Percentiles rank a stretch among this genome's conserved stretches.
Evolutionary conservation across 2,329 filamentous ascomycete genomes (phyloP).

Genomic region (Fusarium verrucosum): DNA sequence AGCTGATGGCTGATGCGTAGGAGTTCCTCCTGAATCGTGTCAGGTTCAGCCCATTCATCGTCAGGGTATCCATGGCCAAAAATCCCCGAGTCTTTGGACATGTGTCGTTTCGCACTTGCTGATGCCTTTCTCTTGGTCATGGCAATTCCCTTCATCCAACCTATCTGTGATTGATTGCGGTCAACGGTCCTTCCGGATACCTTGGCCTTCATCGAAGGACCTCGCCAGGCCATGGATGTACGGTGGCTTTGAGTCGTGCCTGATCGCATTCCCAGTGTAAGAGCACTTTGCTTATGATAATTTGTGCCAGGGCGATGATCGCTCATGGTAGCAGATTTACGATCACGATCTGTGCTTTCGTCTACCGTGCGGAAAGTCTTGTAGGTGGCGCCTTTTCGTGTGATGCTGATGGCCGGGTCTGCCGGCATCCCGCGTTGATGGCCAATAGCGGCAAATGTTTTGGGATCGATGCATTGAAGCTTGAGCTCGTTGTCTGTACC

Average conservation of each 20-base stretch:
- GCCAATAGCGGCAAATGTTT: conserved; percentile 73
- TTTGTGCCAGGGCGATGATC: conserved; percentile 61
- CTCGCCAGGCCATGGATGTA: conserved; percentile 58
- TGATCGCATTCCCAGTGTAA: conserved; percentile 57
- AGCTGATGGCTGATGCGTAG: conserved; percentile 69
- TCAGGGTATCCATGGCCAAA: conserved; percentile 63
- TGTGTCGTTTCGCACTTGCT: conserved; percentile 55
- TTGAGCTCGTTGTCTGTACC: conserved; percentile 85
- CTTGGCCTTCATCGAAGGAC: conserved; percentile 68
- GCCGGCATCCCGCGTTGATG: conserved; percentile 75
- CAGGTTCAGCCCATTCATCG: conserved; percentile 68
- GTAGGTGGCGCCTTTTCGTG: conserved; percentile 85
- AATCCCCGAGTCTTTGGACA: conserved; percentile 62
- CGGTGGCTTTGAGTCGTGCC: conserved; percentile 44
- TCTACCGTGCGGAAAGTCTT: conserved; percentile 83
- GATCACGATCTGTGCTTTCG: conserved; percentile 65
- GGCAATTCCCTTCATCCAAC: conserved; percentile 75
- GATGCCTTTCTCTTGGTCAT: conserved; percentile 66
- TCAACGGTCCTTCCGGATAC: conserved; percentile 55
- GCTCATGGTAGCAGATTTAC: conserved; percentile 69
- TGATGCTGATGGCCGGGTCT: conserved; percentile 73
- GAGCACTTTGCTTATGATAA: conserved; percentile 55
- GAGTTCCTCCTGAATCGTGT: conserved; percentile 72
- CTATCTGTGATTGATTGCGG: conserved; percentile 66
- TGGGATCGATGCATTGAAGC: conserved; percentile 75